Evolutionary conservation across 179 eudicot genomes (phyloP).

Genomic region (Camellia oleifera): DNA sequence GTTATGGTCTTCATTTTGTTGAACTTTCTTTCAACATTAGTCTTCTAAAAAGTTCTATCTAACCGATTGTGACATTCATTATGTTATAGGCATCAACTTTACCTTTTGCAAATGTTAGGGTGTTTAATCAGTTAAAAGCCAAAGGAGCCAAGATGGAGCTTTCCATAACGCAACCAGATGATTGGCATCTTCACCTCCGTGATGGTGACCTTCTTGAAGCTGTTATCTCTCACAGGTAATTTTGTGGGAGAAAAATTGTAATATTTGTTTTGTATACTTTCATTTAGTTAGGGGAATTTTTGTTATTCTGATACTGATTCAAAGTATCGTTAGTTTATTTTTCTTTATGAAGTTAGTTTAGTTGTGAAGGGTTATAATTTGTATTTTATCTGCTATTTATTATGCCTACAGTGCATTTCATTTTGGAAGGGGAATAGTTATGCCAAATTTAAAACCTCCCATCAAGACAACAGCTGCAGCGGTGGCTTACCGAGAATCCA

Average conservation of each 20-base stretch:
- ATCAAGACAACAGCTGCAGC: conserved; percentile 84
- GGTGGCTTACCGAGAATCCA: conserved; percentile 73
- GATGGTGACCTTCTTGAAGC: conserved; percentile 90
- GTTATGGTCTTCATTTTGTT: background rate
- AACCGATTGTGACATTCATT: background rate
- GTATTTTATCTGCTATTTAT: background rate
- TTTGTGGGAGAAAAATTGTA: background rate
- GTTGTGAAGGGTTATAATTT: background rate
- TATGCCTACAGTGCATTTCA: conserved; percentile 46
- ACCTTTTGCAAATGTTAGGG: conserved; percentile 25
- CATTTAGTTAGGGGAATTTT: background rate
- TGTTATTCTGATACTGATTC: background rate
- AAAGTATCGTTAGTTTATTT: background rate
- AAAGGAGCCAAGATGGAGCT: conserved; percentile 64
- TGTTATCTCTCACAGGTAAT: conserved; percentile 82
- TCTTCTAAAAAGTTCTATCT: background rate
- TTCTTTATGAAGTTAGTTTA: background rate
- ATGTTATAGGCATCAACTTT: conserved; percentile 39
- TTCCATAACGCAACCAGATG: conserved; percentile 83
- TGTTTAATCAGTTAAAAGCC: conserved; percentile 26
- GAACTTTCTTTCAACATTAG: background rate
- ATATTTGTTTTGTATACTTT: background rate
- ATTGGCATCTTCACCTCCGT: conserved; percentile 99
- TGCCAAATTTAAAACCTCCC: conserved; percentile 97
- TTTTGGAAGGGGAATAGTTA: conserved; percentile 75